Percentiles rank a stretch among this genome's conserved stretches.
Evolutionary conservation across 164 flowering plant species (phyloP).

Genomic region (Nymphaea thermarum): DNA sequence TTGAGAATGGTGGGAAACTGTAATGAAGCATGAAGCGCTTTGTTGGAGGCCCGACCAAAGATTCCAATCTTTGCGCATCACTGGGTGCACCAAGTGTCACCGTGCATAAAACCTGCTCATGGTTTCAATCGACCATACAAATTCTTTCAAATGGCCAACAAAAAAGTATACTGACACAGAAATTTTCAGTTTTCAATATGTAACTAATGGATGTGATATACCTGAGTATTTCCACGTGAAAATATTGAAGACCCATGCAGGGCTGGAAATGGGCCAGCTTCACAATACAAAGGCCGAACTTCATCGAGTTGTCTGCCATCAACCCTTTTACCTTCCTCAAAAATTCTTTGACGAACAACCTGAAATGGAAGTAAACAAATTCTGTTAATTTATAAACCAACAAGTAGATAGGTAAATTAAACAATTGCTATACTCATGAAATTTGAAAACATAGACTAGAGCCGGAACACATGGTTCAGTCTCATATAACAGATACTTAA

Average conservation of each 20-base stretch:
- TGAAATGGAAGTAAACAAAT: constrained; percentile 8
- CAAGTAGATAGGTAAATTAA: neutral
- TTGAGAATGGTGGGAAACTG: constrained; percentile 90
- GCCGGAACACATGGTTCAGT: too few species aligned
- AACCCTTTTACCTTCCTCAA: constrained; percentile 63
- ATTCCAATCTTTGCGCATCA: constrained; percentile 85
- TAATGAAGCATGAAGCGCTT: constrained; percentile 99
- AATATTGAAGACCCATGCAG: constrained; percentile 90
- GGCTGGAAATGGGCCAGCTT: constrained; percentile 59
- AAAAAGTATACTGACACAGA: neutral
- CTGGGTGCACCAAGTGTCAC: constrained; percentile 94
- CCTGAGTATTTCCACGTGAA: constrained; percentile 97
- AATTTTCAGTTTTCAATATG: neutral
- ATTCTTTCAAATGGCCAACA: neutral
- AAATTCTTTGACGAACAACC: constrained; percentile 81
- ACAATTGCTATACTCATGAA: too few species aligned
- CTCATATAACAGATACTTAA: too few species aligned
- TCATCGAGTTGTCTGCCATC: constrained; percentile 91
- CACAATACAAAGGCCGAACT: constrained; percentile 82
- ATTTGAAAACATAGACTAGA: too few species aligned
- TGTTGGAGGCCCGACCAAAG: constrained; percentile 77
- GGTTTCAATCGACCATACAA: neutral
- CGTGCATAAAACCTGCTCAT: constrained; percentile 71
- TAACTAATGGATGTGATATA: constrained; percentile 2
- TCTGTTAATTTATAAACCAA: neutral